Percentiles rank a stretch among this genome's conserved stretches.
Conservation (phyloP, 2,329 filamentous ascomycete genomes). For the Zarea fungicola region DNA sequence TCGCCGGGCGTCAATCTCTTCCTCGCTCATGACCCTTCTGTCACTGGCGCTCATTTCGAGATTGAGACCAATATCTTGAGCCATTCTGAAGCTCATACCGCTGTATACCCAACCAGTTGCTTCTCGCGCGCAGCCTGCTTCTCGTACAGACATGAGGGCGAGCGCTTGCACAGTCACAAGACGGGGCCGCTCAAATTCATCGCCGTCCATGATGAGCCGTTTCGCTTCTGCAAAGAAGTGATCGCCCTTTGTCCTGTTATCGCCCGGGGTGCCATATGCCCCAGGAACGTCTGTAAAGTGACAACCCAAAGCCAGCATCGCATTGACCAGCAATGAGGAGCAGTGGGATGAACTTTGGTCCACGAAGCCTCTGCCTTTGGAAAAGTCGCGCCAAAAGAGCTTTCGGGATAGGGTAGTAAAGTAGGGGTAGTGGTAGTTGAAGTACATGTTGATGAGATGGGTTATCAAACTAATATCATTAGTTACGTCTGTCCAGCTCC, state of each 20-base stretch:
- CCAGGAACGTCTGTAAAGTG: conserved; percentile 79
- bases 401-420: conserved; percentile 86
- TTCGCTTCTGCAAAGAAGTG: conserved; percentile 96
- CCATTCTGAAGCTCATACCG: conserved; percentile 98
- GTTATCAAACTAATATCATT: conserved; percentile 71
- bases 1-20: conserved; percentile 81
- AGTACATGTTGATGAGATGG: conserved; percentile 95
- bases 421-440: conserved; percentile 95
- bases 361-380: conserved; percentile 58
- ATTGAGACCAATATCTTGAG: conserved; percentile 86
- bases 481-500: conserved; percentile 85
- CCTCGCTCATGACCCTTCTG: conserved; percentile 60
- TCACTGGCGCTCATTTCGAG: conserved; percentile 68
- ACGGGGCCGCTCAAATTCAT: conserved; percentile 85
- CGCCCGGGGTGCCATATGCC: conserved; percentile 64
- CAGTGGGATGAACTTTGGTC: conserved; percentile 67
- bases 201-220: conserved; percentile 79
- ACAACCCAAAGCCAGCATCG: conserved; percentile 87
- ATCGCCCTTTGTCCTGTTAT: conserved; percentile 83
- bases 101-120: conserved; percentile 98
- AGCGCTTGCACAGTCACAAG: conserved; percentile 90
- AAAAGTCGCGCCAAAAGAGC: conserved; percentile 82
- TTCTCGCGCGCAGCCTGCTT: conserved; percentile 90
- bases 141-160: conserved; percentile 91
- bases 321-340: conserved; percentile 84